Evolutionary conservation across 2,329 filamentous ascomycete genomes (phyloP), one percentile per base, ranked within the genome.

Genomic region (Xylaria polymorpha): DNA sequence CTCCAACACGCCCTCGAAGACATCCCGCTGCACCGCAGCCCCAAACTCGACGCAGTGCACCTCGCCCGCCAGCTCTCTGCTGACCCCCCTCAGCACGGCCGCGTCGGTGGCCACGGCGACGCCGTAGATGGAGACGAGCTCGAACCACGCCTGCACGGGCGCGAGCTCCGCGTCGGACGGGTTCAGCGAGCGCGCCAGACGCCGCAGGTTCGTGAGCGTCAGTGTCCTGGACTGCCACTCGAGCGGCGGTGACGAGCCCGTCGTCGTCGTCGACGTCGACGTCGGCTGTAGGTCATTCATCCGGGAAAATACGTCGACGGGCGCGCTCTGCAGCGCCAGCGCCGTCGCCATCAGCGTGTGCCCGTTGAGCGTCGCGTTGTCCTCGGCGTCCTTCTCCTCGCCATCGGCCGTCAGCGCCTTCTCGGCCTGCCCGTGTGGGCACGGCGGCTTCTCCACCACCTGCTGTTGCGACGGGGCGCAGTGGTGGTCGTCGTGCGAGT

Each of bases 111-210:
- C 77, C 18, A 79, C 62, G 12, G 72, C 79, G n/a, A 77, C 70
- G 25, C 82, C 81, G 71, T 83, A 86, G 44, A 79, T 74, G 4
- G 70, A 75, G 29, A 81, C 81, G 32, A 87, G 80, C 79, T 87
- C 85, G 74, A 87, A 87, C 85, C 85, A 87, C 1, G 82, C 85
- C 77, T 87, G 85, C 32, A 87, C 83, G 18, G 85, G 85, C 35
- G 85, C 82, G 46, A 87, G 74, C 74, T 87, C 85, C 20, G 76
- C 64, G 60, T 78, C 78, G 35, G 81, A 79, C 3, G 80, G 79
- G 74, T 83, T 84, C 29, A 87, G 79, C 50, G 81, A 81, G 59
- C 77, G 74, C 1, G 85, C 84, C 2, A 87, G 80, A n/a, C 81
- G 81, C 68, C 81, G 78, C 25, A 87, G 80, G 18, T 78, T 77